phyloP scores from a whole-genome alignment of 2,329 filamentous ascomycete species.

The Apiospora kogelbergensis region DNA sequence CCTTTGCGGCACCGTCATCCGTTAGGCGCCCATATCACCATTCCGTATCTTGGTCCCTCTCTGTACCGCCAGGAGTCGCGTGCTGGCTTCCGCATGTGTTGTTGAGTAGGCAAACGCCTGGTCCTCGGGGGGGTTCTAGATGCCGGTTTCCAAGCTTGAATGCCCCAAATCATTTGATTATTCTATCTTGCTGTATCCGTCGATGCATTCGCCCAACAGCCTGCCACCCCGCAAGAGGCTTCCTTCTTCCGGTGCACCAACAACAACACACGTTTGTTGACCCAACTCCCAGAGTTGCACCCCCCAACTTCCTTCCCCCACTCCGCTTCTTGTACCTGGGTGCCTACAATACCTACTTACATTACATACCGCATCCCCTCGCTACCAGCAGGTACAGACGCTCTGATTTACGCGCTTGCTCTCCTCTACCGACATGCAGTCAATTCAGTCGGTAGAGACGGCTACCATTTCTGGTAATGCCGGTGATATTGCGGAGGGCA shows the following conservation, averaged over 20 bases:
- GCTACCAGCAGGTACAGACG: not conserved
- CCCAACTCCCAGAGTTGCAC: not conserved
- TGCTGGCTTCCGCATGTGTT: not conserved
- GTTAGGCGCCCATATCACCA: not conserved
- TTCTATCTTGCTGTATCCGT: constrained; percentile 26
- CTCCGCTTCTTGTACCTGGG: constrained; percentile 31
- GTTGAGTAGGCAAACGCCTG: constrained; percentile 14
- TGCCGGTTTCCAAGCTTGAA: constrained; percentile 21
- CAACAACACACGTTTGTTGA: constrained; percentile 9
- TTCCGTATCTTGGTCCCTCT: not conserved
- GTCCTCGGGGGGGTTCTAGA: constrained; percentile 16
- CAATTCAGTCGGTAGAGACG: constrained; percentile 53
- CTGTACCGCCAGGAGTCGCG: not conserved
- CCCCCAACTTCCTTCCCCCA: constrained; percentile 28
- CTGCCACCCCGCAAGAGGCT: constrained; percentile 32
- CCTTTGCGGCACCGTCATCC: not conserved
- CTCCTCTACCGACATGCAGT: constrained; percentile 43
- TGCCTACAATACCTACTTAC: constrained; percentile 32
- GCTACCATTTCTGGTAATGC: constrained; percentile 35
- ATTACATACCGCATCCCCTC: constrained; percentile 20
- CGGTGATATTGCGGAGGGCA: constrained; percentile 50
- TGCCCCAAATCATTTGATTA: constrained; percentile 22
- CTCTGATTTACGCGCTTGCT: constrained; percentile 22
- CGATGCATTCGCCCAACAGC: constrained; percentile 36
- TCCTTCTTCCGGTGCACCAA: constrained; percentile 21